Base-by-base conservation (phyloP, 164 flowering plant species). In the Cinnamomum chago region DNA sequence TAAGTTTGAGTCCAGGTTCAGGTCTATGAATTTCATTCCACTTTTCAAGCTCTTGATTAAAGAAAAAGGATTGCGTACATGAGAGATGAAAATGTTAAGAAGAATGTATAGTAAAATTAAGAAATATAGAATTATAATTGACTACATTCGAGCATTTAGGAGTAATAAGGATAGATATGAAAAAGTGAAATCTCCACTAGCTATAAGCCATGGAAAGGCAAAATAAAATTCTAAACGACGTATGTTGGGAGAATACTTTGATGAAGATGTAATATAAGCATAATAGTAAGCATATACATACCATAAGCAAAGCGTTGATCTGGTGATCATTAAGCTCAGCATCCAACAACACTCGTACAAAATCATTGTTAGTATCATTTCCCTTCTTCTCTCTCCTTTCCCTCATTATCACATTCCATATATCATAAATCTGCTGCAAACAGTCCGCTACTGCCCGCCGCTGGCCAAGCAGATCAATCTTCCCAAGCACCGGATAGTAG, bases 281-380 rank as follows among this genome's bases (percentile, higher is more conserved):
- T 14, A 14, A 55, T 0, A 24, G 11, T 3, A 64, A 3, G 12
- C 3, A 67, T 33, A 33, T 14, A 28, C 58, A 25, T 65, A 75
- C 85, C 82, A 75, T 50, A 60, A 81, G 76, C 79, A 81, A 60
- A 13, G 76, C 24, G 25, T 83, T 79, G 67, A 81, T 83, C 55
- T 78, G 78, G 20, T 75, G 78, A 65, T 81, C 82, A 9, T 55
- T 62, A 15, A 81, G 68, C 7, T 72, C 70, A 30, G 76, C 70
- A 10, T 75, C 71, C 5, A 81, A 74, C 75, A 78, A 69, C 23
- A 75, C 70, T 11, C 72, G 55, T 47, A 81, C 62, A 50, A 83
- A 81, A 67, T 83, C 85, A 18, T 74, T 28, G 15, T 33, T 51
- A 1, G 14, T 7, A 5, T 62, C 58, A 23, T 0, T 58, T 0